Base-by-base conservation (phyloP, 2,329 filamentous ascomycete species). In the Dactylellina parvicollis region DNA sequence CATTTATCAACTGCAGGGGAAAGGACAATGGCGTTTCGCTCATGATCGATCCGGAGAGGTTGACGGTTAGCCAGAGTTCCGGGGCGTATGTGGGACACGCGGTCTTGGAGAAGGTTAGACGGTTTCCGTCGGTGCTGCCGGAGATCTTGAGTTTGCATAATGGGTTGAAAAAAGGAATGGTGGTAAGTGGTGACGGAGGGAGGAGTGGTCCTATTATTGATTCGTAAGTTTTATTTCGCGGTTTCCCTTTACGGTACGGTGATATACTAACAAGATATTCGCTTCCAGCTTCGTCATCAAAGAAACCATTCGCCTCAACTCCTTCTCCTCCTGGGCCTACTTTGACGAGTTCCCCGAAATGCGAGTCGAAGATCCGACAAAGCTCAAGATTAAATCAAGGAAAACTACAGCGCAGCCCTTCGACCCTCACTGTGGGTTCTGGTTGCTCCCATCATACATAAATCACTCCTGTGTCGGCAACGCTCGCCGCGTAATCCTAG, bases 381-480 rank as follows among this genome's bases (percentile, higher is more conserved):
- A 28, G 18, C n/a, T 30, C 5, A 22, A 50, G 36, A 42, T 14
- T 12, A 18, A 9, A 9, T 12, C 18, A 16, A 9, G 28, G 8
- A 59, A 59, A 40, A 32, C 44, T 3, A 22, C 40, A 16, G 67
- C 65, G 2, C 28, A 54, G 9, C 67, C 67, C 0, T 71, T 56
- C n/a, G 67, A 72, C 36, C 67, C 67, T 1, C 66, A 73, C 36
- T 40, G 42, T 16, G 69, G 60, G 3, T 22, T 73, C n/a, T 73
- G 69, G 69, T 38, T 73, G 0, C 38, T 66, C n/a, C 60, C 60
- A 18, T 66, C 69, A 2, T 73, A 66, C 40, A 40, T 52, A n/a
- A 73, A 73, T 20, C 69, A 73, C 55, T 73, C 69, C 3, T 73
- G 69, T 22, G 32, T 73, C 2, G 46, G 60, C 0, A 73, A 73